phyloP scores from a whole-genome alignment of 2,329 filamentous ascomycete species.

The Ascochyta pisi region DNA sequence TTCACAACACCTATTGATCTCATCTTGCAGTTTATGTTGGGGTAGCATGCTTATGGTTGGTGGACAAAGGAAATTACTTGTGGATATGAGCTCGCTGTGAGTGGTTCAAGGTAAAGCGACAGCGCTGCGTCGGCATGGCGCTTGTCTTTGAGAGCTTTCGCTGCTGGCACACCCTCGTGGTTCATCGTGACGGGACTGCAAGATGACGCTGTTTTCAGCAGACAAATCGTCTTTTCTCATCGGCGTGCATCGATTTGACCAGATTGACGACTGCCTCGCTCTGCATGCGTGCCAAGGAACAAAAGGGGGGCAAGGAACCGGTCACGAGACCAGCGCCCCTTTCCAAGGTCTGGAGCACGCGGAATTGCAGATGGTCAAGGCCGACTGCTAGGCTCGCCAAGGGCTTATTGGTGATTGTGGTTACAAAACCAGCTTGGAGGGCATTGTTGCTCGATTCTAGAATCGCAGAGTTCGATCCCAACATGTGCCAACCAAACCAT shows the following conservation, averaged over 20 bases:
- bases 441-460: constrained; percentile 11
- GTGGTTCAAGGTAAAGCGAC: constrained; percentile 28
- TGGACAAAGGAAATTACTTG: constrained; percentile 37
- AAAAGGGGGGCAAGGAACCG: background rate
- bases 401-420: constrained; percentile 24
- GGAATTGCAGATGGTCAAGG: constrained; percentile 30
- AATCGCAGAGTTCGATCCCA: constrained; percentile 12
- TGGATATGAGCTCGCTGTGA: constrained; percentile 28
- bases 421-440: background rate
- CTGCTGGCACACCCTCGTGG: constrained; percentile 9
- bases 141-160: constrained; percentile 29
- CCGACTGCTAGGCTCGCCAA: constrained; percentile 36
- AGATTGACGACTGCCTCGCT: background rate
- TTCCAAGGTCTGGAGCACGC: constrained; percentile 26
- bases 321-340: constrained; percentile 31
- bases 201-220: constrained; percentile 8
- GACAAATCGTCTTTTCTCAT: background rate
- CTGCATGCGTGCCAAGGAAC: constrained; percentile 1
- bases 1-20: constrained; percentile 32
- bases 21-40: constrained; percentile 26
- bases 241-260: constrained; percentile 10
- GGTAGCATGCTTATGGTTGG: constrained; percentile 29
- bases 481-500: constrained; percentile 15
- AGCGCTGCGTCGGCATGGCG: constrained; percentile 21
- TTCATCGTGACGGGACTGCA: constrained; percentile 5